These are phyloP conservation scores for Chlorencoelia australis DNA, from an alignment of 2,329 filamentous ascomycete species.

Conservation along the genomic window DNA sequence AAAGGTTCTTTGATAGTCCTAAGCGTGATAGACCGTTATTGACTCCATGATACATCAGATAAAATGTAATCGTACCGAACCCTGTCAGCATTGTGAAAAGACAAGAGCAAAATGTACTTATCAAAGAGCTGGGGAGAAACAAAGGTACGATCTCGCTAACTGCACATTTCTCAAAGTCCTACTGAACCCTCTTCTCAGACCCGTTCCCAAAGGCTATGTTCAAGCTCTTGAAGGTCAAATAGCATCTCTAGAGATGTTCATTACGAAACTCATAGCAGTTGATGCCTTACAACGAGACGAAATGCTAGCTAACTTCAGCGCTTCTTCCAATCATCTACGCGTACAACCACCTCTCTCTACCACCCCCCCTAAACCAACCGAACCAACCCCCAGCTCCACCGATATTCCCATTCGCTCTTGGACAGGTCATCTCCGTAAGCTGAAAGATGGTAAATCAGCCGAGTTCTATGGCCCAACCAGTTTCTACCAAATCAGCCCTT, in stretches of 20 bases:
- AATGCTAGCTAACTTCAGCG: conserved; percentile 32
- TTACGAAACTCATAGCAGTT: conserved; percentile 34
- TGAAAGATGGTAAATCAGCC: conserved; percentile 30
- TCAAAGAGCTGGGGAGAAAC: conserved; percentile 33
- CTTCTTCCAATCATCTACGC: conserved; percentile 8
- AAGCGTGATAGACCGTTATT: not conserved
- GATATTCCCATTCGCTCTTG: conserved; percentile 23
- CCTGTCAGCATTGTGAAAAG: conserved; percentile 39
- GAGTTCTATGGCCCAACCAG: conserved; percentile 41
- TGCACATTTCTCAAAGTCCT: not conserved
- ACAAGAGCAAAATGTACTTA: conserved; percentile 32
- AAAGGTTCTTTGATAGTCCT: conserved; percentile 27
- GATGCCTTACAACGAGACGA: conserved; percentile 31
- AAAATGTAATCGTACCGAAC: conserved; percentile 42
- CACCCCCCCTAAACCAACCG: not conserved
- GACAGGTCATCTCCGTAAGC: conserved; percentile 31
- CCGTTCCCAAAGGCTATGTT: conserved; percentile 36
- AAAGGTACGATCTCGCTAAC: conserved; percentile 25
- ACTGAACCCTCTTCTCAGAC: conserved; percentile 23
- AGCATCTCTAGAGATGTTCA: conserved; percentile 35
- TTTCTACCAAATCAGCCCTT: conserved; percentile 31
- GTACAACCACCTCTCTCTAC: conserved; percentile 1
- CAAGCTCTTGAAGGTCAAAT: conserved; percentile 39
- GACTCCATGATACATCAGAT: conserved; percentile 25
- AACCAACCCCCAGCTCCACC: conserved; percentile 8